Conservation (phyloP, 2,329 filamentous ascomycete genomes). For the Pseudogymnoascus sp. region DNA sequence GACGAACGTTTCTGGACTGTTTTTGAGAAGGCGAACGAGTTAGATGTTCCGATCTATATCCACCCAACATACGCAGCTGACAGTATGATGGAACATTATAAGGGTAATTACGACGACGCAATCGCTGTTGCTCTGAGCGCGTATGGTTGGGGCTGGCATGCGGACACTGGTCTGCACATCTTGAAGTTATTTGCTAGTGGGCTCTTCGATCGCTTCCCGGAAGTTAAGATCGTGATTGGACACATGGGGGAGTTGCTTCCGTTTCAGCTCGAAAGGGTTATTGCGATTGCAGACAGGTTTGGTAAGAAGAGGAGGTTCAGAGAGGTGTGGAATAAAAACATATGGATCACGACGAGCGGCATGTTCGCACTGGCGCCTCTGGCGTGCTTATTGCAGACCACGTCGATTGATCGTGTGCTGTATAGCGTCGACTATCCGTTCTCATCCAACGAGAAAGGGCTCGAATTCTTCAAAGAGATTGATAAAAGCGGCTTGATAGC, state of each 20-base stretch:
- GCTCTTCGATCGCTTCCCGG: conserved; percentile 47
- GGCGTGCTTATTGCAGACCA: conserved; percentile 37
- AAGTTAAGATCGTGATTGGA: conserved; percentile 46
- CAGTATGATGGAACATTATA: conserved; percentile 23
- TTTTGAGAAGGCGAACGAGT: conserved; percentile 32
- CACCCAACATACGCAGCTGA: conserved; percentile 33
- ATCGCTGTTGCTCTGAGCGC: conserved; percentile 31
- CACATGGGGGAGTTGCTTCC: conserved; percentile 48
- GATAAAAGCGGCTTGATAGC: conserved; percentile 41
- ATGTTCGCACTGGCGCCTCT: conserved; percentile 43
- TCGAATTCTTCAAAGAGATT: conserved; percentile 41
- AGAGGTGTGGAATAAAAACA: conserved; percentile 46
- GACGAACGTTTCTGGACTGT: conserved; percentile 35
- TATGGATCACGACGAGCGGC: conserved; percentile 51
- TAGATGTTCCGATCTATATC: conserved; percentile 37
- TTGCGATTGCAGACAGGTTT: conserved; percentile 24
- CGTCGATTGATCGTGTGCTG: conserved; percentile 42
- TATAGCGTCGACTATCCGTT: conserved; percentile 54
- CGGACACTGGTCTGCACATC: conserved; percentile 40
- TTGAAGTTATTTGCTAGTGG: conserved; percentile 43
- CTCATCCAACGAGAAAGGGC: conserved; percentile 40
- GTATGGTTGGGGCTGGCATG: conserved; percentile 44
- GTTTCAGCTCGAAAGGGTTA: conserved; percentile 43
- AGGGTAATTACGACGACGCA: conserved; percentile 25
- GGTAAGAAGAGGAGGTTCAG: conserved; percentile 33